Percentiles rank a stretch among this genome's conserved stretches.
These are phyloP conservation scores for Aspergillus sparsus DNA, from an alignment of 495 filamentous ascomycete genomes.

Conservation along the genomic window DNA sequence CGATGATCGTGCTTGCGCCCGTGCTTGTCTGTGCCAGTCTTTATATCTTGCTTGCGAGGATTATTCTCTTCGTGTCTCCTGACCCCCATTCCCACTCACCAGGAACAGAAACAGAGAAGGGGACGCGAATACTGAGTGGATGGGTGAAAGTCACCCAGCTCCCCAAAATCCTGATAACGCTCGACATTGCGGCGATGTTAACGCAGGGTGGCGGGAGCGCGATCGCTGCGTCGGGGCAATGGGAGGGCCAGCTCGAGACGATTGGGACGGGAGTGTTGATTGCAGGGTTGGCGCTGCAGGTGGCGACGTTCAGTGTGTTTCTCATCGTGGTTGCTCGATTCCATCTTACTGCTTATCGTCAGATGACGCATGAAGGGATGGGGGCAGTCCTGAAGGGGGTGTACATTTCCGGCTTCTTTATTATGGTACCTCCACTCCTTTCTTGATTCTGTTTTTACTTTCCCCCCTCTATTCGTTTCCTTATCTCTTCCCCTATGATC, in stretches of 20 bases:
- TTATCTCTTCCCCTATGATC: neutral
- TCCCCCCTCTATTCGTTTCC: neutral
- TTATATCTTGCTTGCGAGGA: slow-evolving; percentile 34
- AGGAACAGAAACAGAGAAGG: neutral
- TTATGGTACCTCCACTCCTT: slow-evolving; percentile 26
- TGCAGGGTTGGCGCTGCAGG: slow-evolving; percentile 30
- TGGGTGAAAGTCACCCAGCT: slow-evolving; percentile 25
- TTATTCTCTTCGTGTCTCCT: slow-evolving; percentile 19
- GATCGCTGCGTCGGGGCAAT: slow-evolving; percentile 35
- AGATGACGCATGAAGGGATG: slow-evolving; percentile 23
- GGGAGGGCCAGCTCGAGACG: slow-evolving; percentile 27
- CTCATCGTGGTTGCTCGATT: slow-evolving; percentile 29
- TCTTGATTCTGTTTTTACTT: neutral
- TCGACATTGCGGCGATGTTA: slow-evolving; percentile 35
- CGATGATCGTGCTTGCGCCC: slow-evolving; percentile 36
- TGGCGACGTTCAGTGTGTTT: slow-evolving; percentile 33
- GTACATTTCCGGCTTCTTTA: slow-evolving; percentile 29
- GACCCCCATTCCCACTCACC: neutral
- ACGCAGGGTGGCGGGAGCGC: slow-evolving; percentile 37
- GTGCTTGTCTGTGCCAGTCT: slow-evolving; percentile 36
- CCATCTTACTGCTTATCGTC: slow-evolving; percentile 13
- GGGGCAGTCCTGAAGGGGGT: slow-evolving; percentile 28
- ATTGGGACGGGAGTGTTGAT: slow-evolving; percentile 31
- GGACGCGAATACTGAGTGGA: slow-evolving; percentile 17
- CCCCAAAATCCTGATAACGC: slow-evolving; percentile 35